phyloP scores from a whole-genome alignment of 1,139 yeast species.

The Scheffersomyces cryptocercus region DNA sequence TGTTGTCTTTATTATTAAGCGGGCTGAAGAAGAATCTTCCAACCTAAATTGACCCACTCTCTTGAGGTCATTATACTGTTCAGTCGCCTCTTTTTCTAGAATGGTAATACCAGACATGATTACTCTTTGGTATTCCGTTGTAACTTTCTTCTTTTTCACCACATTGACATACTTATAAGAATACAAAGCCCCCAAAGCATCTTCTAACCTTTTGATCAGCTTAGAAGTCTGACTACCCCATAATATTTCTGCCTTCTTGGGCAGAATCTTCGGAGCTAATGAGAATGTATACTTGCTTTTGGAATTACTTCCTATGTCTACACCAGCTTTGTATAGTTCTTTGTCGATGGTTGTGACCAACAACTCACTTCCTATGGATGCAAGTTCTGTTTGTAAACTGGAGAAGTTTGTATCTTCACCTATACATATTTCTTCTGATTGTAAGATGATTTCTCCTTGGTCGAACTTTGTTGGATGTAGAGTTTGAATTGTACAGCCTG shows the following conservation, averaged over 20 bases:
- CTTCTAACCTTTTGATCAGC: conserved; percentile 43
- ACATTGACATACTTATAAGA: conserved; percentile 43
- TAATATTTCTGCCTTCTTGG: conserved; percentile 39
- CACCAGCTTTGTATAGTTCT: conserved; percentile 27
- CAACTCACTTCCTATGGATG: conserved; percentile 59
- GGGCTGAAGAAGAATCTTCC: conserved; percentile 14
- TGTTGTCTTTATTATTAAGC: conserved; percentile 40
- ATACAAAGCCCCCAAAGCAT: conserved; percentile 62
- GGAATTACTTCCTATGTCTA: conserved; percentile 1
- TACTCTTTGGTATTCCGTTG: conserved; percentile 43
- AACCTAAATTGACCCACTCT: conserved; percentile 46
- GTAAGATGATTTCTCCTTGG: conserved; percentile 69
- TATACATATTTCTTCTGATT: conserved; percentile 47
- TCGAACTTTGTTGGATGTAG: conserved; percentile 88
- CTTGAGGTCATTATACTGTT: conserved; percentile 2
- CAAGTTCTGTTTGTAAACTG: conserved; percentile 50
- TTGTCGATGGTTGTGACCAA: conserved; percentile 47
- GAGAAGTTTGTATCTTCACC: conserved; percentile 40
- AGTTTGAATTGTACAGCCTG: conserved; percentile 91
- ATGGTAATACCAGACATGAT: conserved; percentile 38
- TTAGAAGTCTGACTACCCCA: conserved; percentile 45
- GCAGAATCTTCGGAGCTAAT: conserved; percentile 57
- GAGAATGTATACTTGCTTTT: conserved; percentile 39
- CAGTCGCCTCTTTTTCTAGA: neutral
- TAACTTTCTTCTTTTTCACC: conserved; percentile 27